Conservation (phyloP, 495 filamentous ascomycete species). For the Cryomyces minteri region DNA sequence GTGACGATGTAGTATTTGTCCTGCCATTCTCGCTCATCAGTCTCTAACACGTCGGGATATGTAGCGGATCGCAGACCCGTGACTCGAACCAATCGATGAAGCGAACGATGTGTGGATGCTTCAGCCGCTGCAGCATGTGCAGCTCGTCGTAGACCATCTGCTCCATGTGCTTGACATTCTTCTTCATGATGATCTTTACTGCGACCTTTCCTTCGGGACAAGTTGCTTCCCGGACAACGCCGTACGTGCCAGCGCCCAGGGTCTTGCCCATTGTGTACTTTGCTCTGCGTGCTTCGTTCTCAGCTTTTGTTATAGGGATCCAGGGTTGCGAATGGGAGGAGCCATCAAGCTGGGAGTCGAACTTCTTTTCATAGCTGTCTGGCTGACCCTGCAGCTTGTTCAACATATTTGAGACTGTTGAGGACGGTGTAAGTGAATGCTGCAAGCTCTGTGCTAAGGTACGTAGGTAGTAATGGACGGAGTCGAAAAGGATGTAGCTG, state of each 20-base stretch:
- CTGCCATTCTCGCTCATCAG: constrained; percentile 23
- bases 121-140: constrained; percentile 70
- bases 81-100: constrained; percentile 99
- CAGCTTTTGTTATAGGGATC: neutral
- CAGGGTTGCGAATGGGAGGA: neutral
- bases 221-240: constrained; percentile 92
- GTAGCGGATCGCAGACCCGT: constrained; percentile 31
- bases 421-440: no score
- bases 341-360: constrained; percentile 10
- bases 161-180: constrained; percentile 96
- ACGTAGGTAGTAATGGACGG: no score
- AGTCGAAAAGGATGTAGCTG: no score
- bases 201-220: constrained; percentile 70
- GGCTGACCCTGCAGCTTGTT: constrained; percentile 97
- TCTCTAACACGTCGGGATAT: neutral
- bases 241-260: constrained; percentile 92
- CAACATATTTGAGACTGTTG: constrained; percentile 56
- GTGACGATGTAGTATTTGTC: constrained; percentile 99
- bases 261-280: constrained; percentile 86
- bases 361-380: constrained; percentile 98
- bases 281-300: constrained; percentile 30
- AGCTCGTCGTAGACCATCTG: constrained; percentile 98
- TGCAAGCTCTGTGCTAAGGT: no score
- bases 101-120: constrained; percentile 91
- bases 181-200: constrained; percentile 98